Evolutionary conservation across 306 rosid species (phyloP), one percentile per base, ranked within the genome.

Genomic region (Malus orientalis): DNA sequence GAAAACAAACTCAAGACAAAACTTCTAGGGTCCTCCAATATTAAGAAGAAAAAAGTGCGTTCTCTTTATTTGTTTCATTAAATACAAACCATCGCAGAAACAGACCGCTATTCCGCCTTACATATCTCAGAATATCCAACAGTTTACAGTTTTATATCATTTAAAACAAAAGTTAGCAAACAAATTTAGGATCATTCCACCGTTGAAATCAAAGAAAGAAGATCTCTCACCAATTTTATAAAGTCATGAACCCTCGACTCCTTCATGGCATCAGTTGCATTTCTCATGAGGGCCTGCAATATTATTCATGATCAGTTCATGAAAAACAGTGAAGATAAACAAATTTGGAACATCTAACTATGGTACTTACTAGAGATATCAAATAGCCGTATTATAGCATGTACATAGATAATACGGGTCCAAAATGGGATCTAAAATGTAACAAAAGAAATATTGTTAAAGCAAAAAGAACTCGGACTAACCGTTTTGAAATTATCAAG

Each of bases 221-320:
- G 75, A 67, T 76, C 23, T 69, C 91, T 86, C 82, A 95, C 98
- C 93, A 83, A 44, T 81, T 89, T 89, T 79, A 95, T 77, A 82
- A 90, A 85, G 63, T 92, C 96, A 8, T 74, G 74, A 76, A 92
- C 96, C 83, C 86, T 88, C 12, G 98, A 87, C 81, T 92, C 96
- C 87, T 79, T 90, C 98, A 92, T 95, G 76, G 98, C 94, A 77
- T 95, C 97, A 20, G 98, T 95, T 70, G 91, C 84, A 82, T 88
- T 88, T 85, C 86, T 90, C 91, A 76, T 47, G 79, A 95, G 96
- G 71, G 96, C 97, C 98, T 95, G 93, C 57, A 84, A 53, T 66
- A 74, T 27, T 70, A 63, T 81, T 72, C 67, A 38, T 13, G 44
- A 76, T 62, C 57, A 78, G 81, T 85, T 77, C 74, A 80, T 45